A percentile compares a stretch with the other conserved stretches of the same genome.
These are phyloP conservation scores for Colletotrichum brevisporum DNA, from an alignment of 2,329 filamentous ascomycete genomes.

Conservation along the genomic window DNA sequence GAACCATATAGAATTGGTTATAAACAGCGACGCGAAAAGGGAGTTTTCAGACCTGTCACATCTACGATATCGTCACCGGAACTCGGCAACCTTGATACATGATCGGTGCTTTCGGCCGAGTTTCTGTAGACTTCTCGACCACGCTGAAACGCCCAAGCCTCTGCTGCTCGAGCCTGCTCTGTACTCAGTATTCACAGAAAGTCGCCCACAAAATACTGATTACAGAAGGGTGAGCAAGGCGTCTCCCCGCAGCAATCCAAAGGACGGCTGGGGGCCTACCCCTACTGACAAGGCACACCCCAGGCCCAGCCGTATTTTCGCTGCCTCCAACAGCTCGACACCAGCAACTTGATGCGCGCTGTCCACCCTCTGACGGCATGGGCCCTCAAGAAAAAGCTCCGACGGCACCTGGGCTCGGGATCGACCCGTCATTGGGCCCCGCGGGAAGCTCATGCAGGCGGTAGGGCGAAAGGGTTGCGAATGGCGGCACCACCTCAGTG, in stretches of 20 bases:
- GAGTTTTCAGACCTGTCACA: not conserved
- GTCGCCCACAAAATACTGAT: no score
- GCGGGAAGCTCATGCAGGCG: constrained; percentile 32
- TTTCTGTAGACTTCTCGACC: constrained; percentile 15
- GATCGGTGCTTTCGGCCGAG: not conserved
- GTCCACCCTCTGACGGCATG: constrained; percentile 24
- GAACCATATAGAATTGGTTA: not conserved
- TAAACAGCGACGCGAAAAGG: not conserved
- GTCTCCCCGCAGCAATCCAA: constrained; percentile 28
- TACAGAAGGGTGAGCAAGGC: constrained; percentile 6
- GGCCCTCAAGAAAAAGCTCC: constrained; percentile 12
- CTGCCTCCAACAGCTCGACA: not conserved
- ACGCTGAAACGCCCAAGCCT: constrained; percentile 7
- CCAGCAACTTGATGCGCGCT: not conserved
- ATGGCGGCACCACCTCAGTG: constrained; percentile 7
- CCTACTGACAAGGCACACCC: constrained; percentile 34
- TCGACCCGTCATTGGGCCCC: constrained; percentile 32
- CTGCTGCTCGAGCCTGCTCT: not conserved
- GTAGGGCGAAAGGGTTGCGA: constrained; percentile 16
- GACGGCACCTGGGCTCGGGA: constrained; percentile 17
- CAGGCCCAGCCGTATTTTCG: constrained; percentile 9
- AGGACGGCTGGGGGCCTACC: not conserved
- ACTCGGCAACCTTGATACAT: not conserved
- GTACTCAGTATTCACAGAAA: no score
- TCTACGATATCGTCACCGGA: constrained; percentile 1